These are phyloP conservation scores for Lachnellula occidentalis DNA, from an alignment of 2,329 filamentous ascomycete genomes.

Conservation along the genomic window DNA sequence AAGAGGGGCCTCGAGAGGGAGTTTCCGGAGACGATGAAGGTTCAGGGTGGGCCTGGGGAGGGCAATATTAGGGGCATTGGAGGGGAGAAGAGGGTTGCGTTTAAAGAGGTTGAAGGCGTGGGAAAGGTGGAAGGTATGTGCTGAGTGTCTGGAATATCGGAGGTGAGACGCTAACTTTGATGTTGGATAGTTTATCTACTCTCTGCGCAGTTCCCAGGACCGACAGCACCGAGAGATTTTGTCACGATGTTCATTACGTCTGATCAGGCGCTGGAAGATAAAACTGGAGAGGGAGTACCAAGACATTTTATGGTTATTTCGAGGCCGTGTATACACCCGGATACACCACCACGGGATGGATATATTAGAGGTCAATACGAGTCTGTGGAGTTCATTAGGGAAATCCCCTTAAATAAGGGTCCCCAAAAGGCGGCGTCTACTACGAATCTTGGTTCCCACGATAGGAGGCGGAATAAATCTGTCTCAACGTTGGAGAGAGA, in stretches of 20 bases:
- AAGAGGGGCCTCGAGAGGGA: constrained; percentile 71
- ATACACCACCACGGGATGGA: constrained; percentile 62
- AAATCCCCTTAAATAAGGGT: constrained; percentile 56
- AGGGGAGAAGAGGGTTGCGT: constrained; percentile 69
- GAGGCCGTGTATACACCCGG: constrained; percentile 72
- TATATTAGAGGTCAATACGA: constrained; percentile 85
- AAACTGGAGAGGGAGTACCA: constrained; percentile 36
- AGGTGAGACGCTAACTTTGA: background rate
- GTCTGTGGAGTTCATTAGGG: constrained; percentile 84
- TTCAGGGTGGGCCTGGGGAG: constrained; percentile 62
- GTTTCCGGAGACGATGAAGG: constrained; percentile 71
- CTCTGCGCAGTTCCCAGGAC: constrained; percentile 84
- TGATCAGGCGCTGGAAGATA: constrained; percentile 23
- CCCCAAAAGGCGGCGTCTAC: constrained; percentile 41
- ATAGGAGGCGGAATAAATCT: constrained; percentile 22
- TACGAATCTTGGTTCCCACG: constrained; percentile 36
- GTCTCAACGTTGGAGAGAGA: constrained; percentile 35
- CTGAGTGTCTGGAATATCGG: constrained; percentile 1
- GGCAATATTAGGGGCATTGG: constrained; percentile 81
- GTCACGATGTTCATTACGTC: constrained; percentile 72
- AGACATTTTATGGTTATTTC: constrained; percentile 83
- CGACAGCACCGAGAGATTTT: constrained; percentile 83
- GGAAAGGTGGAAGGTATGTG: constrained; percentile 57
- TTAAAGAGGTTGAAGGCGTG: constrained; percentile 47
- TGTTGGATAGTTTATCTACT: constrained; percentile 65